Base-by-base conservation (phyloP, 75 land plant species). In the Sequoiadendron giganteum region DNA sequence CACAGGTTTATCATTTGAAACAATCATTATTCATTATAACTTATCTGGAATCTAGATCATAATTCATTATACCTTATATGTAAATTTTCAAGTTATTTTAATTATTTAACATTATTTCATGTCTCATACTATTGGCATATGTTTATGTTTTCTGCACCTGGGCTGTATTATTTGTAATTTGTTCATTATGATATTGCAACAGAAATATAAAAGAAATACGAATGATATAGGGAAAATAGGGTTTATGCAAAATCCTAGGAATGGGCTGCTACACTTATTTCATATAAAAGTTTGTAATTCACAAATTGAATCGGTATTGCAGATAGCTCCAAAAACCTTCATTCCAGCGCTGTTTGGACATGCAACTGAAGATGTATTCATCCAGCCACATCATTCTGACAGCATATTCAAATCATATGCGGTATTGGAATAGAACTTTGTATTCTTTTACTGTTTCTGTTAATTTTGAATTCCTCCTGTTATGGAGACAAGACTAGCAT, bases 321-420 rank as follows among this genome's bases (percentile, higher is more conserved):
- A 96, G 97, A 92, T 90, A 78, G 95, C 98, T 76, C 92, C 96
- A 21, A 96, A 93, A 87, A 92, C 95, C 68, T 96, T 93, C 83
- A 95, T 95, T 86, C 96, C 98, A 58, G 96, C 94, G 30, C 89
- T 96, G 73, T 95, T 96, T 92, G 98, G 96, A 55, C 98, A 96
- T 93, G 96, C 96, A 70, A 91, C 84, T 55, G 93, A 88, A 38
- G 98, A 96, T 88, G 90, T 89, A 58, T 95, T 96, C 88, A 92
- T 96, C 89, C 95, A 91, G 79, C 93, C 95, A 28, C 96, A 92
- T 81, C 98, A 96, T 83, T 94, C 93, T 85, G 98, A 95, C 39
- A 83, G 61, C 30, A 96, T 96, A 11, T 92, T 88, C 76, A 86
- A 91, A 52, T 87, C 90, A 32, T 96, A 96, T 91, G 92, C 95